phyloP scores from a whole-genome alignment of 192 early-diverging fungal genomes.

The Fimicolochytrium jonesii region DNA sequence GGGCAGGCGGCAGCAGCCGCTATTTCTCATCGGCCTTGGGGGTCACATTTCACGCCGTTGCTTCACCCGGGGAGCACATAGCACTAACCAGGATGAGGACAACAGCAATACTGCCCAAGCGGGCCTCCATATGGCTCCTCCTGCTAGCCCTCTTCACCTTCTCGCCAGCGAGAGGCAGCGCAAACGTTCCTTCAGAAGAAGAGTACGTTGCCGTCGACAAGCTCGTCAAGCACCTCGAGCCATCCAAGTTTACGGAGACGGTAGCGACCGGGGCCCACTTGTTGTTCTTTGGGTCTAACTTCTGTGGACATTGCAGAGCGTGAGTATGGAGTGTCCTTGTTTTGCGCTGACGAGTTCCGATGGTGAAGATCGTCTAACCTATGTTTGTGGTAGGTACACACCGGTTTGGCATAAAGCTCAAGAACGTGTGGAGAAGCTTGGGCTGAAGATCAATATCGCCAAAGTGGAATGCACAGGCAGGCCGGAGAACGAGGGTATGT shows the following conservation, averaged over 20 bases:
- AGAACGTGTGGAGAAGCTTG: slow-evolving; percentile 21
- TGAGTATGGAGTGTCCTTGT: not conserved
- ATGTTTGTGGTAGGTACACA: slow-evolving; percentile 26
- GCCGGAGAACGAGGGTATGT: slow-evolving; percentile 26
- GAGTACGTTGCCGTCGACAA: slow-evolving; percentile 1
- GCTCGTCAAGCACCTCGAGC: not conserved
- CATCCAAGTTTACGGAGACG: not conserved
- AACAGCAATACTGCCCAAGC: no score
- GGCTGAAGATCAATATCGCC: slow-evolving; percentile 54
- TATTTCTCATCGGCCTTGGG: no score
- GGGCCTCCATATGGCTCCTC: no score
- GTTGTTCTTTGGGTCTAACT: slow-evolving; percentile 26
- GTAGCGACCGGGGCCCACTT: slow-evolving; percentile 13
- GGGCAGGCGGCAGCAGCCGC: no score
- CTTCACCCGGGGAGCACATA: no score
- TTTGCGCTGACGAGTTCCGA: not conserved
- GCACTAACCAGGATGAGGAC: no score
- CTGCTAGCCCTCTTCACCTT: no score
- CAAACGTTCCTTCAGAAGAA: no score
- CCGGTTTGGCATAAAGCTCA: slow-evolving; percentile 33
- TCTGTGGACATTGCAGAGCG: slow-evolving; percentile 18
- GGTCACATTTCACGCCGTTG: no score
- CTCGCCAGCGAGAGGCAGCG: no score
- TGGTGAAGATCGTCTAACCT: not conserved
- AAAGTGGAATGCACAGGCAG: slow-evolving; percentile 66